Base-by-base conservation (phyloP, 345 rosid species). In the Turnera subulata region DNA sequence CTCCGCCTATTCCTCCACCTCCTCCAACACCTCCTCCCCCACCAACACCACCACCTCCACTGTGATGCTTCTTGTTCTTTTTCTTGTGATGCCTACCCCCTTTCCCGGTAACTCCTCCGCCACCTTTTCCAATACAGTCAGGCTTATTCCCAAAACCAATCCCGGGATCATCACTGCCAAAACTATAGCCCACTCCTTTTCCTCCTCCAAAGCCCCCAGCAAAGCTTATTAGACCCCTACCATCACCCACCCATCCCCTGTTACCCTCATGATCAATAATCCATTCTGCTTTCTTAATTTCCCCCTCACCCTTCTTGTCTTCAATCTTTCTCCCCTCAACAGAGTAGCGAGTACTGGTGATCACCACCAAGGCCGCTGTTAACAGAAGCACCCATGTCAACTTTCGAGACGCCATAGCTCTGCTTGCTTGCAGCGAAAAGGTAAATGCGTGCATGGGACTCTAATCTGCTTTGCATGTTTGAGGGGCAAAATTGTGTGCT, bases 251-350 rank as follows among this genome's bases (percentile, higher is more conserved):
- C 70, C 70, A 59, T 21, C 69, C 56, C 5, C 61, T 53, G 19
- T 49, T 43, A 43, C 59, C 59, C 16, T 24, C 20, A 25, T 46
- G 47, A 42, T 62, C 69, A 10, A 60, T 39, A 52, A 59, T 52
- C 63, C 62, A 57, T 44, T 64, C 66, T 2, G 72, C 74, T 32
- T 72, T 62, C 63, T 62, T 72, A 59, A 61, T 58, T 32, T 51
- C 50, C n/a, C 22, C 70, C 24, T 33, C 40, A 42, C 4, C 5
- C 23, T 59, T 50, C 24, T 49, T 53, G 53, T 59, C 66, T 18
- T 42, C 56, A 14, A 66, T 46, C 59, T 53, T 54, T 73, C 78
- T 59, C 42, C 73, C 53, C 61, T 56, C 66, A 15, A 64, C 47
- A 26, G 43, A 54, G 14, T 18, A 57, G 24, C 20, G n/a, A 39